These are phyloP conservation scores for Fraxinus baroniana DNA, from an alignment of 305 asterid species.

Conservation along the genomic window DNA sequence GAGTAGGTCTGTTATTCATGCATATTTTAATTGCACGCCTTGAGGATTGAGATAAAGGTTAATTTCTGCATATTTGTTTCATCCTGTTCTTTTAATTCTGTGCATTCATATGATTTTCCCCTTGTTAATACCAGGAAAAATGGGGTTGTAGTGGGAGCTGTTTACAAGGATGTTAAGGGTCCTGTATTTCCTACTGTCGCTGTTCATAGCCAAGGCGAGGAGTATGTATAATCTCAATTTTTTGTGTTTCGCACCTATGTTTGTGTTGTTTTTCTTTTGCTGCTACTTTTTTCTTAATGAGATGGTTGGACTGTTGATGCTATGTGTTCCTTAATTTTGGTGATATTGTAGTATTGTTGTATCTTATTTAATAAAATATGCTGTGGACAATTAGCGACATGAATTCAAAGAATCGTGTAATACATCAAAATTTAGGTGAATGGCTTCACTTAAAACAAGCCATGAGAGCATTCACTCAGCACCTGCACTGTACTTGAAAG, in stretches of 20 bases:
- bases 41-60: constrained; percentile 1
- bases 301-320: background rate
- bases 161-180: constrained; percentile 76
- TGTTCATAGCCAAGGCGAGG: constrained; percentile 95
- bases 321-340: background rate
- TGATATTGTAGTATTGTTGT: background rate
- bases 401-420: background rate
- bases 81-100: background rate
- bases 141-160: constrained; percentile 73
- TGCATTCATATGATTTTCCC: constrained; percentile 19
- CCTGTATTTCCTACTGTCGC: constrained; percentile 85
- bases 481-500: background rate
- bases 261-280: constrained; percentile 8
- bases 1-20: background rate
- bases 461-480: background rate
- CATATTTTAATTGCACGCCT: background rate
- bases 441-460: background rate
- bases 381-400: background rate
- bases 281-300: constrained; percentile 13
- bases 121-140: constrained; percentile 63
- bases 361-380: background rate
- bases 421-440: background rate
- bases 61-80: constrained; percentile 4
- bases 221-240: constrained; percentile 50
- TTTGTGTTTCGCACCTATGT: background rate